These are phyloP conservation scores for Chlorella vulgaris DNA, from an alignment of 139 green algal genomes.

Conservation along the genomic window DNA sequence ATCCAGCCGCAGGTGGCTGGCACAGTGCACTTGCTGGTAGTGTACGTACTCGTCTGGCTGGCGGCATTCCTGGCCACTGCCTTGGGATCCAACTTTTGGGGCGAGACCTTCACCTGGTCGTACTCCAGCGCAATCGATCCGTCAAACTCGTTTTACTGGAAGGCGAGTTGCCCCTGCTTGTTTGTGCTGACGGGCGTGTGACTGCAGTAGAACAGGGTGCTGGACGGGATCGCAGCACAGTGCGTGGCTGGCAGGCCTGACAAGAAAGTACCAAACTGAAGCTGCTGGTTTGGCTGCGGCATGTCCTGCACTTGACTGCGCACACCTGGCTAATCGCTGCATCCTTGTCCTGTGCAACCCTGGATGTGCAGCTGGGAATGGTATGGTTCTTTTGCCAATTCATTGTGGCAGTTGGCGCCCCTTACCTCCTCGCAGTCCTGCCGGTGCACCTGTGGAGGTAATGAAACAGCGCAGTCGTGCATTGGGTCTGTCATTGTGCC, in stretches of 20 bases:
- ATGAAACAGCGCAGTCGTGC: background rate
- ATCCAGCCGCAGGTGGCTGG: background rate
- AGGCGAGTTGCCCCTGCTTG: background rate
- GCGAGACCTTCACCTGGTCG: background rate
- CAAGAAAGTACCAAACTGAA: background rate
- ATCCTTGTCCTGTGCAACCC: background rate
- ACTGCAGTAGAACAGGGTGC: background rate
- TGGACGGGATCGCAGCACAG: background rate
- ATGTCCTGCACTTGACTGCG: too few species aligned
- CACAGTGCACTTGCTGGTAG: background rate
- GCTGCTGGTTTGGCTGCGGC: background rate
- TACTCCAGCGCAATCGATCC: background rate
- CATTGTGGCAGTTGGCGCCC: background rate
- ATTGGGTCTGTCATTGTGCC: background rate
- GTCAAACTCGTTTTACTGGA: background rate
- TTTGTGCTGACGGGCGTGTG: background rate
- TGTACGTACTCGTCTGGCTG: background rate
- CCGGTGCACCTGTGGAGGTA: background rate
- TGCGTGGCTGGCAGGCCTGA: too few species aligned
- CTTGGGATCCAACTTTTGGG: background rate
- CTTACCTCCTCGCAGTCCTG: background rate
- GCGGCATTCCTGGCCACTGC: background rate
- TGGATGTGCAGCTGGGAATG: background rate
- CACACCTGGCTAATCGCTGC: too few species aligned
- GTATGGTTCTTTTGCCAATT: background rate